Conservation (phyloP, 805 yeast genomes). For the Komagataella populi region DNA sequence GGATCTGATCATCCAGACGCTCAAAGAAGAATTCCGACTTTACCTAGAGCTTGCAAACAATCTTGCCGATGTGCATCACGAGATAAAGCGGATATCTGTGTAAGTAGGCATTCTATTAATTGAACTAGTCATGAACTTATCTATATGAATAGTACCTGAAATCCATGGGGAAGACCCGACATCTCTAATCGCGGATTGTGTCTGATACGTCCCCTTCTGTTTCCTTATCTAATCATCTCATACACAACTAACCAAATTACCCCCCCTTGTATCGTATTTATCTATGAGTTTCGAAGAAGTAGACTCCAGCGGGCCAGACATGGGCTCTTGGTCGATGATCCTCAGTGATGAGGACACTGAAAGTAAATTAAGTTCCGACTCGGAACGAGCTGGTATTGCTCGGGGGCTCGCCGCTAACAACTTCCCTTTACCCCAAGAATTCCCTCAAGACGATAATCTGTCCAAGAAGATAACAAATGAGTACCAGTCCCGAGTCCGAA, state of each 20-base stretch:
- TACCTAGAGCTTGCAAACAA: slow-evolving; percentile 68
- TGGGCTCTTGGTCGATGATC: background rate
- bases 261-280: background rate
- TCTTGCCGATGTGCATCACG: slow-evolving; percentile 57
- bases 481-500: background rate
- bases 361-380: background rate
- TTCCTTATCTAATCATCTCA: background rate
- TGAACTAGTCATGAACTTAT: background rate
- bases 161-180: background rate
- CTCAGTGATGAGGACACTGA: background rate
- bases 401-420: background rate
- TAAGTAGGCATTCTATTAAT: no score
- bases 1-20: slow-evolving; percentile 42
- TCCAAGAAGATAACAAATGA: background rate
- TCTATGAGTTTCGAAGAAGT: background rate
- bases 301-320: background rate
- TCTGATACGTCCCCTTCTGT: background rate
- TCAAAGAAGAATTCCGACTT: slow-evolving; percentile 52
- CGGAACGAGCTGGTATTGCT: background rate
- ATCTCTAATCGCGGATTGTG: background rate
- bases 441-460: background rate
- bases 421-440: background rate
- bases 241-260: background rate
- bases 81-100: slow-evolving; percentile 18
- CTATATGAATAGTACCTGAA: background rate